Evolutionary conservation across 345 rosid species (phyloP), one percentile per base, ranked within the genome.

Genomic region (Leavenworthia alabamica): DNA sequence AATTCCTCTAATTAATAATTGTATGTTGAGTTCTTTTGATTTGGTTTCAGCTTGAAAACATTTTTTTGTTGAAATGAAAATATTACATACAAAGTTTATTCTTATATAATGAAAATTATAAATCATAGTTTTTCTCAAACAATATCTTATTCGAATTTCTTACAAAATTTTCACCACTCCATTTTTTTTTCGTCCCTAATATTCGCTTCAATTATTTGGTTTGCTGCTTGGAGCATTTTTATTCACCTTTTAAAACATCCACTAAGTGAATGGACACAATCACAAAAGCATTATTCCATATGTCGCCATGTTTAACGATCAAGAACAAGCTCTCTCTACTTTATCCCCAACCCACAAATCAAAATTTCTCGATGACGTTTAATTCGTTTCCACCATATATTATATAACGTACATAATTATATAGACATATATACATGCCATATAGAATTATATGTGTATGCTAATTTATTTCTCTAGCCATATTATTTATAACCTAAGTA

Each of bases 201-300:
- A 71, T 64, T 71, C 66, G 41, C 49, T 27, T 50, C 65, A 33
- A 71, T 64, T 27, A 64, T 64, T 41, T 41, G 60, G 64, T 49
- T 11, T 19, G 66, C 64, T 57, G 48, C 48, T 64, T 39, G 14
- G 31, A 53, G 62, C 56, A 45, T 4, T 24, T 39, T 24, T 39
- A 28, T 46, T 56, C 75, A 41, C 59, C 54, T 64, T 8, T 62
- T 13, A 27, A 47, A 56, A 55, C 58, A 49, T 62, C 69, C 37
- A 47, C 31, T 57, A 64, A 49, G 48, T 32, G 63, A 70, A 62
- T 5, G 49, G 26, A 53, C 49, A 44, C 56, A 35, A 43, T 19
- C 67, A 46, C 44, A 46, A 28, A 62, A 62, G 44, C 61, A 36
- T 62, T 6, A 17, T 51, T 68, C 56, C 32, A 64, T 56, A 20